These are phyloP conservation scores for Aspergillus sp. DNA, from an alignment of 2,329 filamentous ascomycete species.

Conservation along the genomic window DNA sequence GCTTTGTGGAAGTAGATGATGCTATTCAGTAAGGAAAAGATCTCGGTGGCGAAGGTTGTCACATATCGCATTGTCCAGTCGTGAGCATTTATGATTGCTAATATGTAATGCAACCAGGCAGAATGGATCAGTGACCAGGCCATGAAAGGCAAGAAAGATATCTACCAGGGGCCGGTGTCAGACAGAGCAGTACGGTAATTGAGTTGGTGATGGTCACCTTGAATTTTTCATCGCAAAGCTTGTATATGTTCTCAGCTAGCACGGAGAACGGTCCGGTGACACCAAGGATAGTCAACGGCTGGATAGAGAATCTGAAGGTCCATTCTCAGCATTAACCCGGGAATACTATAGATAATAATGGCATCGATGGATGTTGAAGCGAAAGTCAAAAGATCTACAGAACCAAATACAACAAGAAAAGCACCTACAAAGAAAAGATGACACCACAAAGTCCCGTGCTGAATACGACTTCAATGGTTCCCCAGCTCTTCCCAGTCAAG, in stretches of 20 bases:
- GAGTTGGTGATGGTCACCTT: constrained; percentile 33
- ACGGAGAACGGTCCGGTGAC: constrained; percentile 64
- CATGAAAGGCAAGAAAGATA: constrained; percentile 59
- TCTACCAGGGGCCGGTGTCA: constrained; percentile 5
- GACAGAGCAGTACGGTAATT: not conserved
- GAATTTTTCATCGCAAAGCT: constrained; percentile 50
- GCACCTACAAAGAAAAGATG: constrained; percentile 52
- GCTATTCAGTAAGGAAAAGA: constrained; percentile 60
- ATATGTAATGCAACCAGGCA: constrained; percentile 58
- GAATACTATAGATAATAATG: not conserved
- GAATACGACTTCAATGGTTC: constrained; percentile 61
- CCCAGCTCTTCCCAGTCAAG: constrained; percentile 57
- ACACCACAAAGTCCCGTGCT: constrained; percentile 59
- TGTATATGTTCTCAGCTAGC: constrained; percentile 59
- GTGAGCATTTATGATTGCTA: constrained; percentile 61
- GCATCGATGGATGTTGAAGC: not conserved
- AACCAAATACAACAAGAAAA: not conserved
- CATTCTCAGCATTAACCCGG: constrained; percentile 1
- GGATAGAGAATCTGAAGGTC: constrained; percentile 46
- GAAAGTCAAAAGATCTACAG: not conserved
- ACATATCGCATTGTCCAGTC: constrained; percentile 67
- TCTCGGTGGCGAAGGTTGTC: constrained; percentile 59
- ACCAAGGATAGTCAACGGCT: constrained; percentile 59
- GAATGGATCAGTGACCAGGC: constrained; percentile 61
- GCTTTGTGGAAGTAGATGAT: constrained; percentile 65